Conservation (phyloP, 352 stramenopile species). For the Proteromonas lacertae region DNA sequence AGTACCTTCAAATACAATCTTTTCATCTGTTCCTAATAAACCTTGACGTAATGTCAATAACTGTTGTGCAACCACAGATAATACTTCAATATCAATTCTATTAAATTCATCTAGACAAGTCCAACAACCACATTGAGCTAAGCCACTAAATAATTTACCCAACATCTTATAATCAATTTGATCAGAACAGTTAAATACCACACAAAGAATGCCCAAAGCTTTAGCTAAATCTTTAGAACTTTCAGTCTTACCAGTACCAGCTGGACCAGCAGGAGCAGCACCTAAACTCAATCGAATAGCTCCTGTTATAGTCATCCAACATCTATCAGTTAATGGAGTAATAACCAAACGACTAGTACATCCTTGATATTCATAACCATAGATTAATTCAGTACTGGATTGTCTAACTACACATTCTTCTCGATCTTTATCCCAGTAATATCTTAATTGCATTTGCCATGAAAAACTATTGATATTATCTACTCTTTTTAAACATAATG, state of each 20-base stretch:
- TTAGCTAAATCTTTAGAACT: constrained; percentile 79
- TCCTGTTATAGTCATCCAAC: constrained; percentile 83
- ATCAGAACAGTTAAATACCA: constrained; percentile 83
- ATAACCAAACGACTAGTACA: constrained; percentile 82
- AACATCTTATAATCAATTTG: constrained; percentile 88
- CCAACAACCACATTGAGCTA: constrained; percentile 78
- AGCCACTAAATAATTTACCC: constrained; percentile 86
- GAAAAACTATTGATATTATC: constrained; percentile 87
- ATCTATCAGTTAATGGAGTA: constrained; percentile 74
- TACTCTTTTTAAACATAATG: constrained; percentile 80
- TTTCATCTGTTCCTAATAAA: constrained; percentile 67
- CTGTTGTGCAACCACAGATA: constrained; percentile 84
- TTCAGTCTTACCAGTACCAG: constrained; percentile 80
- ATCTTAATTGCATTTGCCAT: constrained; percentile 92
- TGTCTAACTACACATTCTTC: constrained; percentile 78
- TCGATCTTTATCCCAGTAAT: constrained; percentile 90
- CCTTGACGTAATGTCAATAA: constrained; percentile 85
- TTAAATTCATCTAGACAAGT: constrained; percentile 95
- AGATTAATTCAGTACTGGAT: constrained; percentile 91
- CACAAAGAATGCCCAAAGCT: constrained; percentile 69
- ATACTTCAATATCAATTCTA: constrained; percentile 65
- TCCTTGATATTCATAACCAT: constrained; percentile 86
- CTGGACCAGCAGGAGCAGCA: constrained; percentile 57
- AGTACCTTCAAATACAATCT: constrained; percentile 87
- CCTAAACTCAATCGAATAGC: constrained; percentile 91